Conservation (phyloP, 768 basidiomycete genomes). For the Melanogaster broomeanus region DNA sequence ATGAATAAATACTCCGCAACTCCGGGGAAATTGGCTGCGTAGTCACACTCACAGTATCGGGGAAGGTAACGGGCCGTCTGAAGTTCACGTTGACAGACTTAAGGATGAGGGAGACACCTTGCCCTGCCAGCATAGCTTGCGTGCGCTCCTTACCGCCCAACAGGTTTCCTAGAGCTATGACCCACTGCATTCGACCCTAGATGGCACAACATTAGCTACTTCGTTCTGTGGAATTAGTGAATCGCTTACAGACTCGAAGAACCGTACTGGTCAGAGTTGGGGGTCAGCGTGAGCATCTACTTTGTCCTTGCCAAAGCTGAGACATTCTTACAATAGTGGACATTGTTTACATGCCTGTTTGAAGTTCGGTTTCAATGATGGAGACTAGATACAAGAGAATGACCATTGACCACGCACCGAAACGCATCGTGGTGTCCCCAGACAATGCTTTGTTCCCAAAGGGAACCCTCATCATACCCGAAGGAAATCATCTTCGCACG, state of each 20-base stretch:
- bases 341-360: conserved; percentile 76
- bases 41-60: conserved; percentile 61
- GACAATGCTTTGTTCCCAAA: conserved; percentile 75
- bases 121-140: conserved; percentile 57
- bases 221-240: not conserved
- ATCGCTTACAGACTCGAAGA: conserved; percentile 63
- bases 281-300: not conserved
- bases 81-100: conserved; percentile 70
- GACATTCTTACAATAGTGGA: conserved; percentile 56
- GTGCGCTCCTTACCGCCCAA: conserved; percentile 60
- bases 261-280: conserved; percentile 49
- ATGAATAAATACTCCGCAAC: conserved; percentile 3
- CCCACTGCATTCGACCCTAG: conserved; percentile 72
- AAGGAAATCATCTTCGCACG: conserved; percentile 41
- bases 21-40: not conserved
- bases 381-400: not conserved
- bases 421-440: conserved; percentile 85
- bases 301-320: not conserved
- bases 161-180: conserved; percentile 54
- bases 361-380: not conserved
- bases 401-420: conserved; percentile 53
- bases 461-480: conserved; percentile 64
- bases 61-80: conserved; percentile 71
- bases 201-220: not conserved
- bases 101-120: conserved; percentile 73